Percentiles rank a stretch among this genome's conserved stretches.
Conservation (phyloP, 345 rosid genomes). For the Boechera stricta region DNA sequence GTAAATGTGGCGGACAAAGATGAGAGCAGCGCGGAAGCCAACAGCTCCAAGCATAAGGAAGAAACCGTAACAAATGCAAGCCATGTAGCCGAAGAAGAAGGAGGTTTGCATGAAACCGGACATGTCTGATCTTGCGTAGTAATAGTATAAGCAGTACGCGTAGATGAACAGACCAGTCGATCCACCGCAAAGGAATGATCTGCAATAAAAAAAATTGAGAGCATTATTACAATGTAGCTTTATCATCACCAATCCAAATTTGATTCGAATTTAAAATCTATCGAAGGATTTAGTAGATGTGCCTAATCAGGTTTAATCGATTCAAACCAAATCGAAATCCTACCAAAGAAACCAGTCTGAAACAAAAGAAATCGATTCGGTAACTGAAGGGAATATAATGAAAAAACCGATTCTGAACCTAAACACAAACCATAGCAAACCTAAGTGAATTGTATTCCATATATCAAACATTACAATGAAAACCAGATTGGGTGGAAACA, state of each 20-base stretch:
- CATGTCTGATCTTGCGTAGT: conserved; percentile 79
- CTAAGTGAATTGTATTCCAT: not conserved
- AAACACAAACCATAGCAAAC: conserved; percentile 3
- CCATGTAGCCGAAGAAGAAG: conserved; percentile 89
- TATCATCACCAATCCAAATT: not conserved
- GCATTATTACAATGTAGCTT: not conserved
- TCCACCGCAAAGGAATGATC: conserved; percentile 84
- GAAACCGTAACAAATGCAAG: conserved; percentile 86
- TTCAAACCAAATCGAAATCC: not conserved
- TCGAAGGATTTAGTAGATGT: not conserved
- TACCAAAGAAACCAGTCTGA: not conserved
- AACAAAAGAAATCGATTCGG: not conserved
- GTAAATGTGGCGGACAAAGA: conserved; percentile 82
- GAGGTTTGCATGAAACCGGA: conserved; percentile 92
- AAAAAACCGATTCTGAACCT: not conserved
- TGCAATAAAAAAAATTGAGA: conserved; percentile 28
- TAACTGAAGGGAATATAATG: too few relatives aligned
- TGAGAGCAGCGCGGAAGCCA: conserved; percentile 77
- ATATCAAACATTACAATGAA: not conserved
- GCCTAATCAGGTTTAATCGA: not conserved
- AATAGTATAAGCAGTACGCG: conserved; percentile 77
- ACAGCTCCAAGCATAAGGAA: conserved; percentile 82
- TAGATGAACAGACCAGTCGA: conserved; percentile 79
- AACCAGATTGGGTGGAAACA: not conserved
- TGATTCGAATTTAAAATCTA: not conserved